A percentile compares a stretch with the other conserved stretches of the same genome.
Evolutionary conservation across 176 grass and related monocot genomes (phyloP).

Genomic region (Avena sativa): DNA sequence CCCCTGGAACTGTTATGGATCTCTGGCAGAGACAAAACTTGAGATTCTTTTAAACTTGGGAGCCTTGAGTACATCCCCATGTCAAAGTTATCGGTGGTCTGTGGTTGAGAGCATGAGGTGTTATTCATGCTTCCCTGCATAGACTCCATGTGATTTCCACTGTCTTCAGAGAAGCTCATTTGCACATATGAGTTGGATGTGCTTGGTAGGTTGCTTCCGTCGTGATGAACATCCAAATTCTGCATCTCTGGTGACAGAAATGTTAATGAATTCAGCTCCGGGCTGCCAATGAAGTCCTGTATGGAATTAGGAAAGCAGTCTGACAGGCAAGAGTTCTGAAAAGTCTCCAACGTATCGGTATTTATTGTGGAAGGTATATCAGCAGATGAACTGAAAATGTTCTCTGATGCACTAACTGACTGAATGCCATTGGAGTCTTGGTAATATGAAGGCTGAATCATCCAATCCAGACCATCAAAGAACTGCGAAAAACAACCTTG

Average conservation of each 20-base stretch:
- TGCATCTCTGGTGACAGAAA: constrained; percentile 72
- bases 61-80: constrained; percentile 50
- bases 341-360: constrained; percentile 62
- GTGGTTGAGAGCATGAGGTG: constrained; percentile 51
- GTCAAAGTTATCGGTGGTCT: constrained; percentile 45
- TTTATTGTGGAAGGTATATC: constrained; percentile 62
- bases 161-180: constrained; percentile 70
- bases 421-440: constrained; percentile 59
- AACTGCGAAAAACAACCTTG: constrained; percentile 56
- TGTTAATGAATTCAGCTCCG: constrained; percentile 72
- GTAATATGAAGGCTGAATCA: constrained; percentile 68
- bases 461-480: constrained; percentile 75
- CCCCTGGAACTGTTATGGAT: constrained; percentile 62
- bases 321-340: constrained; percentile 67
- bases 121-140: constrained; percentile 43
- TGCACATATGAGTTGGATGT: constrained; percentile 67
- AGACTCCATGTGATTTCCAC: constrained; percentile 50
- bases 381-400: constrained; percentile 56
- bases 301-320: constrained; percentile 58
- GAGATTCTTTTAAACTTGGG: constrained; percentile 56
- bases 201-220: constrained; percentile 54
- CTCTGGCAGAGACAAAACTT: constrained; percentile 56
- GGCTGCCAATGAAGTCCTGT: constrained; percentile 75
- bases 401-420: constrained; percentile 54
- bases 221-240: constrained; percentile 57